phyloP scores from a whole-genome alignment of 345 rosid genomes.

The Syzygium jambos region DNA sequence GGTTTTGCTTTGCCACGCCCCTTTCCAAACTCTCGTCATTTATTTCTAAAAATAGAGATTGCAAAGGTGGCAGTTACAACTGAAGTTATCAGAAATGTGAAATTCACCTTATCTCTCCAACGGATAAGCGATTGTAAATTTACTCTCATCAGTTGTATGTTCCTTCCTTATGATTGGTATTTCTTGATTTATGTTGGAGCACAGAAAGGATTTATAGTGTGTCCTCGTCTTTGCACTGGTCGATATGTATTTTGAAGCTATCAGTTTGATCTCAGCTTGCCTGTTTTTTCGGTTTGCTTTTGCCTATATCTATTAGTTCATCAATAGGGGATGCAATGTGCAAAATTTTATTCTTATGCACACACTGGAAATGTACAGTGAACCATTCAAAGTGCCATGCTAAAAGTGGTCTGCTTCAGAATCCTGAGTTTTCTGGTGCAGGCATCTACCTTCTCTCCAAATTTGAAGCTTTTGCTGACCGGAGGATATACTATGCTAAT shows the following conservation, averaged over 20 bases:
- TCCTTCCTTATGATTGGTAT: not conserved
- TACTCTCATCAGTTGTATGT: not conserved
- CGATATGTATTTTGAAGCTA: not conserved
- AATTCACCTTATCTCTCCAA: not conserved
- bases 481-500: constrained; percentile 49
- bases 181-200: not conserved
- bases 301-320: not conserved
- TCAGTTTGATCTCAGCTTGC: not conserved
- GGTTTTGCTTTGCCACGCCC: not conserved
- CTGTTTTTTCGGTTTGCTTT: not conserved
- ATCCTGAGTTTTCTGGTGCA: constrained; percentile 13
- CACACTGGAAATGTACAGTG: not conserved
- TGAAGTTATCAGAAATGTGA: not conserved
- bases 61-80: not conserved
- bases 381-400: not conserved
- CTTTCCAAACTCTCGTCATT: not conserved
- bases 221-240: not conserved
- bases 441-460: constrained; percentile 46
- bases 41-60: not conserved
- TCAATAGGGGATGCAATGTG: not conserved
- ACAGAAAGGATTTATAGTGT: not conserved
- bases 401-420: not conserved
- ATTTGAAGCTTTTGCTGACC: constrained; percentile 54
- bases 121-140: not conserved
- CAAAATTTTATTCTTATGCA: not conserved